Base-by-base conservation (phyloP, 805 yeast species). In the Tetrapisispora nanseiensis region DNA sequence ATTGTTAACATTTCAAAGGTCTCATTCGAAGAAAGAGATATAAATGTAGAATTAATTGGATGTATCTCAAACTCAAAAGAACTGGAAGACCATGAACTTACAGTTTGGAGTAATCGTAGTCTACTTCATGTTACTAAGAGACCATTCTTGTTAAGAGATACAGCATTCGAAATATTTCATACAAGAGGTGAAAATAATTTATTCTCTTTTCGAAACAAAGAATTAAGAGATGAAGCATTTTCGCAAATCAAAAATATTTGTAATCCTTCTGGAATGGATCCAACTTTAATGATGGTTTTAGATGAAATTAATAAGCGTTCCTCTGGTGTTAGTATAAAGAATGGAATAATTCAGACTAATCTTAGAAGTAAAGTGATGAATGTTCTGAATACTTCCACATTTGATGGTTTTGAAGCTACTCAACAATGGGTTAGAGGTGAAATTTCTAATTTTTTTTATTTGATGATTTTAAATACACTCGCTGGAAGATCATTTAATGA, bases 401-500 rank as follows among this genome's bases (percentile, higher is more conserved):
- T 45, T 24, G 51, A 50, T 35, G 51, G 43, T 13, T 63, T 71
- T 11, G 59, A 70, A 2, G 78, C 80, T 0, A 82, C 95, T 0
- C 72, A 68, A 47, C 74, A 75, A 51, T 86, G 96, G 96, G 72
- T 69, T 47, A 66, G 61, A 40, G 95, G 95, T 1, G 79, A 80
- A 48, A 72, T 87, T 55, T 83, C 95, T 1, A 86, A 86, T 55
- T 87, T 86, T 51, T 82, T 80, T 54, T 86, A 86, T 53, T 63
- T 86, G 51, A 82, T 86, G 76, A 71, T 83, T 15, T 65, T 86
- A 21, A 86, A 86, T 54, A 85, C 92, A 0, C 59, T 86, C 43
- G 94, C 95, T 0, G 96, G 96, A 0, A 65, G 96, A 48, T 85
- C 95, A 0, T 85, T 81, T 61, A 87, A 86, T 59, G 95, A 86